A percentile compares a stretch with the other conserved stretches of the same genome.
These are phyloP conservation scores for Bremia lactucae DNA, from an alignment of 352 stramenopile species.

Conservation along the genomic window DNA sequence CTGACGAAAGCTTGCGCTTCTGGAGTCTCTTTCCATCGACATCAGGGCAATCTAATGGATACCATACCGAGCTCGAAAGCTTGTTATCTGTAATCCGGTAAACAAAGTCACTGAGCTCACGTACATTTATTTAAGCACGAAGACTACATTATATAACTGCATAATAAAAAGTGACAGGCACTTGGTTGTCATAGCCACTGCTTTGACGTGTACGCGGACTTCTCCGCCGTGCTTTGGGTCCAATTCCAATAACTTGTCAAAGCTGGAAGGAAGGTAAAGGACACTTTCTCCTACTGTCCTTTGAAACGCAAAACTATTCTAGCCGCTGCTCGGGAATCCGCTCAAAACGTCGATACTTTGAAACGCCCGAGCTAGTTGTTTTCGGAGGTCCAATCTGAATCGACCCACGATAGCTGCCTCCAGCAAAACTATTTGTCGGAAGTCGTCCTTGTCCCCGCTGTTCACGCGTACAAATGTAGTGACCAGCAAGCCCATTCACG, in stretches of 20 bases:
- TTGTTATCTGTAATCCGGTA: too few species aligned
- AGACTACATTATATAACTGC: too few species aligned
- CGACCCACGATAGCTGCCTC: conserved; percentile 64
- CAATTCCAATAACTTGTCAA: conserved; percentile 16
- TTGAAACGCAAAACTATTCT: conserved; percentile 49
- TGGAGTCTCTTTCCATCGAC: conserved; percentile 88
- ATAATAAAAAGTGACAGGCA: too few species aligned
- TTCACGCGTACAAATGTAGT: conserved; percentile 77
- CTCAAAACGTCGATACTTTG: conserved; percentile 37
- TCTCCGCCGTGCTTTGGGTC: conserved; percentile 19
- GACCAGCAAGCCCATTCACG: conserved; percentile 46
- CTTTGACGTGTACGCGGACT: conserved; percentile 21
- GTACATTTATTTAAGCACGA: conserved; percentile 19
- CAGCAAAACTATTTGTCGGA: conserved; percentile 51
- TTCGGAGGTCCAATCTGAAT: conserved; percentile 62
- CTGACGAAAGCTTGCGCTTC: conserved; percentile 95
- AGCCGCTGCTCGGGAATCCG: conserved; percentile 54
- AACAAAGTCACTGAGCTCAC: too few species aligned
- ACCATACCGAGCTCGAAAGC: too few species aligned
- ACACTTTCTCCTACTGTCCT: conserved; percentile 17
- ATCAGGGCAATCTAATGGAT: too few species aligned
- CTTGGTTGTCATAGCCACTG: background rate
- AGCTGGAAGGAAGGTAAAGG: conserved; percentile 5
- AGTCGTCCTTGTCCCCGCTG: conserved; percentile 26
- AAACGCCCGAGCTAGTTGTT: conserved; percentile 33